Base-by-base conservation (phyloP, 306 rosid genomes). In the Lotus japonicus region DNA sequence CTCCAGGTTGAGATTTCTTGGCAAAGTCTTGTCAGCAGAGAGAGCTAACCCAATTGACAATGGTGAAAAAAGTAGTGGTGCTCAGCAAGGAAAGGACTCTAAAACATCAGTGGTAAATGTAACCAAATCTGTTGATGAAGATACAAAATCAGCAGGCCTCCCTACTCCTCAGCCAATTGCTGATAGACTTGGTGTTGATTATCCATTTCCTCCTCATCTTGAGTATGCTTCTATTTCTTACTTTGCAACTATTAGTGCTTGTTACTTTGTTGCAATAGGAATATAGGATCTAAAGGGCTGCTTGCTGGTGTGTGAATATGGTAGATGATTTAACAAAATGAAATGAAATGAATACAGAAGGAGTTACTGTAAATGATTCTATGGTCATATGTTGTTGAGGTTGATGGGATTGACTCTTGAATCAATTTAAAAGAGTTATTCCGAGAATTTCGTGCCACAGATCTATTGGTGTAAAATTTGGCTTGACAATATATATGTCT, bases 201-300 rank as follows among this genome's bases (percentile, higher is more conserved):
- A 90, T 78, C 90, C 92, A 66, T 90, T 90, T 82, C 96, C 97
- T 82, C 92, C 96, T 51, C 82, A 88, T 64, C 90, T 94, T 44
- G 96, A 85, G 97, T 94, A 86, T 21, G 91, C 51, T 54, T 5
- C 73, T 68, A 28, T 57, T 54, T 70, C 69, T 71, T 50, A 18
- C 58, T 70, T 67, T 74, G 44, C 15, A 48, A 49, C 56, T 51
- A 13, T 74, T 53, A 6, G 39, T 55, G 16, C 61, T 76, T 38
- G 60, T 61, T 61, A 45, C 21, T 14, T 57, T 75, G 6, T 39
- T 71, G 58, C 41, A 46, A 5, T 16, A 5, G 39, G 53, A 70
- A 48, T 43, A 5, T 16, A 5, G 39, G 53, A 70, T 54, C 50
- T 52, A 13, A 52, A 35, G 33, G 67, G 42, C 4, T 54, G 45